phyloP scores from a whole-genome alignment of 768 basidiomycete genomes.

The Crucibulum laeve region DNA sequence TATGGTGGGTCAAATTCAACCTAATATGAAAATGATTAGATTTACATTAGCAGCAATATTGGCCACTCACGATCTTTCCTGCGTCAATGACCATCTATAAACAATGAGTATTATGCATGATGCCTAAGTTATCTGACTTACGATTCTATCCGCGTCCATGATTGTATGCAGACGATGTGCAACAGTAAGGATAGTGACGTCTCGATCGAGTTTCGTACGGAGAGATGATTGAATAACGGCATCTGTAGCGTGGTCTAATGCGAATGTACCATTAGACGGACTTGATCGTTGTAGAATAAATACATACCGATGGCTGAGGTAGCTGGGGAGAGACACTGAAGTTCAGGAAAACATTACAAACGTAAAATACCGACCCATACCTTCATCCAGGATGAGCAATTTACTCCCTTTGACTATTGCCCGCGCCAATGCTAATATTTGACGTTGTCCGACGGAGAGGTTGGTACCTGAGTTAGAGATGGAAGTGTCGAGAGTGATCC shows the following conservation, averaged over 20 bases:
- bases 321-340: background rate
- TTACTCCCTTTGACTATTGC: constrained; percentile 47
- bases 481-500: constrained; percentile 38
- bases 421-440: constrained; percentile 59
- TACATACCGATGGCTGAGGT: background rate
- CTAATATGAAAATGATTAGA: background rate
- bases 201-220: background rate
- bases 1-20: background rate
- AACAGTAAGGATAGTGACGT: constrained; percentile 24
- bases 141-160: constrained; percentile 44
- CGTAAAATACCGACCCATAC: constrained; percentile 11
- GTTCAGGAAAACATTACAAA: constrained; percentile 30
- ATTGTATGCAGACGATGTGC: constrained; percentile 53
- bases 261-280: background rate
- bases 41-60: background rate
- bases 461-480: constrained; percentile 28
- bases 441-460: constrained; percentile 69
- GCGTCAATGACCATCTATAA: constrained; percentile 56
- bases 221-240: constrained; percentile 28
- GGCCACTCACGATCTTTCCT: constrained; percentile 18
- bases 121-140: background rate
- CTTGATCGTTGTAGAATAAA: background rate
- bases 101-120: constrained; percentile 33
- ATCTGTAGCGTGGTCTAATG: background rate
- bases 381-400: constrained; percentile 56